A percentile compares a stretch with the other conserved stretches of the same genome.
Conservation (phyloP, 1,139 yeast genomes). For the Pneumocystis oryctolagi region DNA sequence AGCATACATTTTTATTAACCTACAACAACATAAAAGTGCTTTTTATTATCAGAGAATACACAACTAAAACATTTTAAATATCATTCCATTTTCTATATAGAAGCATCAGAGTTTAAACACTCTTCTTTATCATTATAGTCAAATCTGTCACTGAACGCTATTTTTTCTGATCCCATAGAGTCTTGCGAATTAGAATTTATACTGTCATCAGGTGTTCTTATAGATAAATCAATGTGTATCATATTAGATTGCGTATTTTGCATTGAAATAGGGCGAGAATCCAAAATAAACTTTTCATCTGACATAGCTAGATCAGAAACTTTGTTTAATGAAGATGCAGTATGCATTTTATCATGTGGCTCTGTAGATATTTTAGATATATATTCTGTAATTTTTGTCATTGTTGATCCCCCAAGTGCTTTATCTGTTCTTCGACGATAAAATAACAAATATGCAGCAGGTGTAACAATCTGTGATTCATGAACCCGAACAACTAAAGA, state of each 20-base stretch:
- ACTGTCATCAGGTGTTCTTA: not conserved
- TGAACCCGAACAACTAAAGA: slow-evolving; percentile 49
- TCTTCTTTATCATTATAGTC: not conserved
- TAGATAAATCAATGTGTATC: not conserved
- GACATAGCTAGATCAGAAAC: not conserved
- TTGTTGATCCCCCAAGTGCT: slow-evolving; percentile 8
- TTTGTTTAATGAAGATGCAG: not conserved
- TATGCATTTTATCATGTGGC: not conserved
- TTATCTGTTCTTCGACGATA: slow-evolving; percentile 43
- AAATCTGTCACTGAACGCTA: not conserved
- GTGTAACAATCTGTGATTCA: slow-evolving; percentile 47
- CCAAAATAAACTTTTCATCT: not conserved
- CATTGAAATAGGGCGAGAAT: not conserved
- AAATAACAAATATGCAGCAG: slow-evolving; percentile 78
- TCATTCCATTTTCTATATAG: not conserved
- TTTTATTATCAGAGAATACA: not conserved
- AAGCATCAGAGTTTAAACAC: not conserved
- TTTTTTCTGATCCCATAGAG: not conserved
- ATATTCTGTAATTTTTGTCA: slow-evolving; percentile 3
- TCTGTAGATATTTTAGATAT: not conserved
- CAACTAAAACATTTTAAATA: not conserved
- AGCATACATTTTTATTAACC: too few relatives aligned
- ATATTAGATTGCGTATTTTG: not conserved
- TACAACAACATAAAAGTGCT: not conserved
- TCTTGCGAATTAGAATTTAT: not conserved